Evolutionary conservation across 2,329 filamentous ascomycete genomes (phyloP).

Genomic region (Exophiala spinifera): DNA sequence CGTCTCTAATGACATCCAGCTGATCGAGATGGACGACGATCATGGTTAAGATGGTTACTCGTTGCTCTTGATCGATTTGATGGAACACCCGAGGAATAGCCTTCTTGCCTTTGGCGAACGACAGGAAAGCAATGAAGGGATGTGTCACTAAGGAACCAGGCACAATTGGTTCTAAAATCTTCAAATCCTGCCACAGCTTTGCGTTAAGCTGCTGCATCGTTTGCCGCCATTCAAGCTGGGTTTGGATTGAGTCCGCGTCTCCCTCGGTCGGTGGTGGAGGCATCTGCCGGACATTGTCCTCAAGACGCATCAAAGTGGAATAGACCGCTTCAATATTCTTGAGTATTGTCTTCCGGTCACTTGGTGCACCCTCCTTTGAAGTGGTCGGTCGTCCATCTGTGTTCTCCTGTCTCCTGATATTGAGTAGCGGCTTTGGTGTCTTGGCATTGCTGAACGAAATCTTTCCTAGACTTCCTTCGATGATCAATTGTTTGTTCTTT

Average conservation of each 20-base stretch:
- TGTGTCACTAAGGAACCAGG: constrained; percentile 67
- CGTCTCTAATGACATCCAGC: constrained; percentile 82
- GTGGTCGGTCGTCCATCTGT: constrained; percentile 51
- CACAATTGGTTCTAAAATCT: constrained; percentile 88
- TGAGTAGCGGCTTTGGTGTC: constrained; percentile 89
- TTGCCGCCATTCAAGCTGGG: constrained; percentile 76
- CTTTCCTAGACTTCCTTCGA: constrained; percentile 93
- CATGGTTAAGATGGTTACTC: constrained; percentile 89
- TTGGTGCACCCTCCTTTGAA: constrained; percentile 51
- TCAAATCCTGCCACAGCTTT: constrained; percentile 79
- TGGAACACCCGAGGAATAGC: constrained; percentile 92
- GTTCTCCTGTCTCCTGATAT: constrained; percentile 83
- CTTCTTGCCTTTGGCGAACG: constrained; percentile 94
- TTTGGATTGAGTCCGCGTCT: constrained; percentile 66
- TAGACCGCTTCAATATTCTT: constrained; percentile 88
- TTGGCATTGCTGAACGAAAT: constrained; percentile 99
- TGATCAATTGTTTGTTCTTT: constrained; percentile 95
- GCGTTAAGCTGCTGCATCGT: constrained; percentile 68
- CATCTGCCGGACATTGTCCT: constrained; percentile 83
- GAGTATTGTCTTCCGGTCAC: constrained; percentile 78
- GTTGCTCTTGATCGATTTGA: constrained; percentile 86
- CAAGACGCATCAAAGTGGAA: constrained; percentile 82
- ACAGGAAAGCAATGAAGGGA: constrained; percentile 94
- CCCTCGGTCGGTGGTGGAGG: constrained; percentile 61
- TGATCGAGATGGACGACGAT: constrained; percentile 90